Evolutionary conservation across 495 filamentous ascomycete genomes (phyloP), one percentile per base, ranked within the genome.

Genomic region (Letharia lupina): DNA sequence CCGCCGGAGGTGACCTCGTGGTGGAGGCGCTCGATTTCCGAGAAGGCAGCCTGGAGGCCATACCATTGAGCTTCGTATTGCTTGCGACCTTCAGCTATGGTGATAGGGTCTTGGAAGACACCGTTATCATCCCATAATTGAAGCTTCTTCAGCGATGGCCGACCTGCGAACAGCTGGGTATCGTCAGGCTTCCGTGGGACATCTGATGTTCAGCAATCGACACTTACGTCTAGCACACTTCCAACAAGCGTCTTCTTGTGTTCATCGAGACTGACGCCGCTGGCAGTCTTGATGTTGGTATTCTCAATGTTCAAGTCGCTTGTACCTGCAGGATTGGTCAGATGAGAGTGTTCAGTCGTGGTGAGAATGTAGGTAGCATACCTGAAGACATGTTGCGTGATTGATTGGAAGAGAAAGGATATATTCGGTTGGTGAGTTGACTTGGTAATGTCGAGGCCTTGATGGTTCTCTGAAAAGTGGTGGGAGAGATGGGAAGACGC

Each of bases 41-140:
- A 75, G 68, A 80, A 82, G 6, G 76, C 78, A 4, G 70, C 65
- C 67, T 79, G 75, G 0, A 80, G 75, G 23, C 78, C 78, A 60
- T 80, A 80, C 73, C 82, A 85, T 75, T 84, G 82, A 28, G 83
- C 76, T 33, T 79, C 76, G 65, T 76, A 84, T 62, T 78, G 72
- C 58, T 79, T 72, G 63, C 79, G 78, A 16, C 83, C 83, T 16
- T 70, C 67, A n/a, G 83, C 82, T 58, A 77, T 74, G 62, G 83
- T 82, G 41, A 85, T 68, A 9, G 78, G 78, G 66, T 84, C 82
- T 39, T 76, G 68, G 71, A 84, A 84, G 28, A 72, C 73, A n/a
- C 71, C 82, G 50, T 78, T 70, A 65, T 81, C 79, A 60, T 44
- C 65, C 84, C 84, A 86, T 28, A 86, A 78, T 37, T 72, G 67